Evolutionary conservation across 108 stramenopile genomes (phyloP), one percentile per base, ranked within the genome.

Genomic region (Fragilaria crotonensis): DNA sequence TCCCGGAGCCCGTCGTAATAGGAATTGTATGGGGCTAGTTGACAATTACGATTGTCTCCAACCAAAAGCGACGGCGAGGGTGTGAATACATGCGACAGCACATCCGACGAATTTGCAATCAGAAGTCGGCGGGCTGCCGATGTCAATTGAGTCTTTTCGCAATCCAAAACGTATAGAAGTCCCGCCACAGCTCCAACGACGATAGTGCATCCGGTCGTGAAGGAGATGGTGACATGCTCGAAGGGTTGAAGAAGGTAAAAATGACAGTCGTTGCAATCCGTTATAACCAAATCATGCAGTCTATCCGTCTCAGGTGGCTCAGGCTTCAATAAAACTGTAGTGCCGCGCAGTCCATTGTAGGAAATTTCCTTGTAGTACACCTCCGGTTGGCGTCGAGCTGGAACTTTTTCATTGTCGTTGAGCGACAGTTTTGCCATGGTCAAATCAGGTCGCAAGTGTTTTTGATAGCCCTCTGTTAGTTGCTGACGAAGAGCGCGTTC

Each of bases 161-260:
- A 92, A 52, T 92, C 87, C 33, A 92, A 81, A 9, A 92, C 79
- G 52, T 92, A 80, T 18, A 92, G 65, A 46, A 92, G 67, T 5
- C 93, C 93, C 11, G 95, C 90, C 1, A 91, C 93, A 26, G 93
- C 93, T n/a, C 95, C 95, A n/a, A 96, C 68, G 36, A 96, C 95
- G 36, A 96, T 90, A n/a, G 95, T 96, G 59, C 95, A 94, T 52
- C 88, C 91, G 3, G 87, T 85, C 60, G 91, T 93, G 4, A 80
- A 86, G 4, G 87, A 72, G 29, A 95, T 83, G 2, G 88, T 92
- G 3, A 87, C 95, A 46, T 89, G 87, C 51, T 93, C 84, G 36
- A 94, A 91, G 4, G 95, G 86, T 45, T 84, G 88, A 20, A 95
- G 83, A 21, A 95, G 71, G 64, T 95, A 95, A 58, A 95, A 78